Evolutionary conservation across 495 filamentous ascomycete genomes (phyloP), one percentile per base, ranked within the genome.

Genomic region (Thermochaetoides thermophila): DNA sequence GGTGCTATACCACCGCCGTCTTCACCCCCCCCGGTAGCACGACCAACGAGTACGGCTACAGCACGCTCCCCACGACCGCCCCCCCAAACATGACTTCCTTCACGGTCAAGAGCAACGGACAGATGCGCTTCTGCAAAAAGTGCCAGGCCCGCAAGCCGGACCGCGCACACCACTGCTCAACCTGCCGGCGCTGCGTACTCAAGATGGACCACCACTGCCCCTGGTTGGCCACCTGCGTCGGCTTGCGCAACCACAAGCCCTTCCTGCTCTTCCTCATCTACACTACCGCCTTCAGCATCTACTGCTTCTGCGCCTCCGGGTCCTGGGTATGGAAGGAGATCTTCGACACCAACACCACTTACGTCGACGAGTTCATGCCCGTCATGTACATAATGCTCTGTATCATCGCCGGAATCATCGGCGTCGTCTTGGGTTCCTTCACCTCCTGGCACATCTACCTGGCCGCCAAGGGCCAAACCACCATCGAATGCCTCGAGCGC

Each of bases 151-250:
- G 74, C 32, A 97, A 97, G 60, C 89, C 89, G 26, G 91, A 96
- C 57, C 86, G 89, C 18, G 74, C 91, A 21, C 89, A 97, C 52
- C 89, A 97, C 63, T 97, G 89, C 66, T 87, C 80, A 9, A 82
- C 83, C 10, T 97, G 89, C 56, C 73, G 76, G 35, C 75, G 78
- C 40, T 97, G 89, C 53, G 87, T 97, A 8, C 64, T 96, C 49
- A 96, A 96, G 59, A 97, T 97, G 89, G 89, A 97, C 54, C 89
- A 97, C 55, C 89, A 97, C 60, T 97, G 89, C 47, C 89, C 89
- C 5, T 97, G 89, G 89, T 68, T 96, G 29, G 89, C 91, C 13
- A 95, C 83, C 3, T 97, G 89, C 50, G 79, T 97, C 29, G 91
- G 91, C 16, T 58, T 97, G 36, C 69, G 73, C 45, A 97, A 96